Evolutionary conservation across 441 rosid species (phyloP).

Genomic region (Adansonia grandidieri): DNA sequence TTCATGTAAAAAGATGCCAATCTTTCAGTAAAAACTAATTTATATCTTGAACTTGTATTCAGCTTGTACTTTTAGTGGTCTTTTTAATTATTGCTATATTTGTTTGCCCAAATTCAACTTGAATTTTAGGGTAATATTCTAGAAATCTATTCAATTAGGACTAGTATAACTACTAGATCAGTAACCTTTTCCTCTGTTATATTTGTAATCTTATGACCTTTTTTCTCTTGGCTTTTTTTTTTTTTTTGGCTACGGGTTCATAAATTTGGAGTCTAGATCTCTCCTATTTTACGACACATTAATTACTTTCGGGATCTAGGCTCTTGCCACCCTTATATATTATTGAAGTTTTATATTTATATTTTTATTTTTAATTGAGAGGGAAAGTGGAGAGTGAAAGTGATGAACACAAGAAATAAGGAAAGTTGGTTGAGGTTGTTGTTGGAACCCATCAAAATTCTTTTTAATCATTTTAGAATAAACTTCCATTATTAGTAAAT

Average conservation of each 20-base stretch:
- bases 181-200: too few species aligned
- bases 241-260: neutral
- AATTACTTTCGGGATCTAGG: neutral
- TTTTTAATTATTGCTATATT: neutral
- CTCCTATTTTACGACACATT: neutral
- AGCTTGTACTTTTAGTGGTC: neutral
- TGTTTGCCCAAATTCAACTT: neutral
- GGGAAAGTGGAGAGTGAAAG: neutral
- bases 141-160: too few species aligned
- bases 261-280: neutral
- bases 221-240: too few species aligned
- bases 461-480: neutral
- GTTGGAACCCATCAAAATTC: neutral
- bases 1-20: neutral
- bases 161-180: too few species aligned
- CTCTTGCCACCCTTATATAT: neutral
- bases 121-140: neutral
- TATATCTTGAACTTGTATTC: neutral
- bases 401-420: neutral
- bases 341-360: neutral
- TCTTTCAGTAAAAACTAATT: neutral
- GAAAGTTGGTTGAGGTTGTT: neutral
- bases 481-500: neutral
- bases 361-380: neutral
- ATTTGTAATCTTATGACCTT: too few species aligned